A percentile compares a stretch with the other conserved stretches of the same genome.
These are phyloP conservation scores for Eimeria necatrix DNA, from an alignment of 169 alveolate species.

Conservation along the genomic window DNA sequence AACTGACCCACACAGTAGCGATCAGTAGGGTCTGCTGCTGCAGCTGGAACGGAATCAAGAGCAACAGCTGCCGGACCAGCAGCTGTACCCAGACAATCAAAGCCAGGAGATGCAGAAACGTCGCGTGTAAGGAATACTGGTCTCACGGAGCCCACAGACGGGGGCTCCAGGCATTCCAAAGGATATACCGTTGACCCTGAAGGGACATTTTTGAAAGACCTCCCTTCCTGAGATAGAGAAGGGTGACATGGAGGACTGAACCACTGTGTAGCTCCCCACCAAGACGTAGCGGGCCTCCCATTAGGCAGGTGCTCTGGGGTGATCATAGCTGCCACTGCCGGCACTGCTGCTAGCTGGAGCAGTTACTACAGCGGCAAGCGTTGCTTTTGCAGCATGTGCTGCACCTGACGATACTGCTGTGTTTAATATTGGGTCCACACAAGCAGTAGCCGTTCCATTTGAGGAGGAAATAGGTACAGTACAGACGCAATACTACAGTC, in stretches of 20 bases:
- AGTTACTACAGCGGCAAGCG: background rate
- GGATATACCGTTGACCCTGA: background rate
- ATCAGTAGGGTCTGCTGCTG: background rate
- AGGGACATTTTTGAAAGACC: background rate
- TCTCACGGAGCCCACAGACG: background rate
- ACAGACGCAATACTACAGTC: too few species aligned
- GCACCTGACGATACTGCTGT: background rate
- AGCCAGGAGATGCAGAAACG: background rate
- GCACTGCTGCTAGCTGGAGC: background rate
- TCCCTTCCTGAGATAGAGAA: background rate
- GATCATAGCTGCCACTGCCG: background rate
- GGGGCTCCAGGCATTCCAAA: background rate
- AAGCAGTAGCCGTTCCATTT: too few species aligned
- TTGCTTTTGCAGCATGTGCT: background rate
- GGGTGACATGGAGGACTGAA: conserved; percentile 13
- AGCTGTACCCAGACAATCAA: background rate
- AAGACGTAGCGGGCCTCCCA: background rate
- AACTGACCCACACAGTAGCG: background rate
- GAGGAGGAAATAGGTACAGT: too few species aligned
- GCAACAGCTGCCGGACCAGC: background rate
- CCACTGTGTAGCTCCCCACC: conserved; percentile 10
- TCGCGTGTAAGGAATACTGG: background rate
- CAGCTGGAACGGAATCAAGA: background rate
- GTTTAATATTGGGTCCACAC: background rate
- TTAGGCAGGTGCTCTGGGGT: background rate